Evolutionary conservation across 768 basidiomycete genomes (phyloP).

Genomic region (Amanita muscaria): DNA sequence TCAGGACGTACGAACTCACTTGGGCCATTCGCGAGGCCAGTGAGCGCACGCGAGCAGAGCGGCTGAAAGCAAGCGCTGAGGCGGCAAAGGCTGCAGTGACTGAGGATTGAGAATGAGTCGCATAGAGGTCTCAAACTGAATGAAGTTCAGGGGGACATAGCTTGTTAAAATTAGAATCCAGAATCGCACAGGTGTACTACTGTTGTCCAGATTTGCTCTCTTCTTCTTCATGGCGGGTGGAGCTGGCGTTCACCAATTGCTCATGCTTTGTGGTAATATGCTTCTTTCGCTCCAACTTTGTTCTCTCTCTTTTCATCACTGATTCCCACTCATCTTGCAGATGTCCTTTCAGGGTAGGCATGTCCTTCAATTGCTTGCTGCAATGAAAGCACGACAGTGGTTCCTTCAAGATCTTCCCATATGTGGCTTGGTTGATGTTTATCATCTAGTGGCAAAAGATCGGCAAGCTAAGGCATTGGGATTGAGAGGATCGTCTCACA

Average conservation of each 20-base stretch:
- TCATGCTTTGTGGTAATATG: slow-evolving; percentile 23
- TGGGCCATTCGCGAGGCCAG: slow-evolving; percentile 86
- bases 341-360: slow-evolving; percentile 69
- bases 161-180: too few species aligned
- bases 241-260: slow-evolving; percentile 11
- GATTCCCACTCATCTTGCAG: slow-evolving; percentile 66
- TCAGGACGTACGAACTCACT: slow-evolving; percentile 82
- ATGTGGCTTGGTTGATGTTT: slow-evolving; percentile 23
- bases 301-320: slow-evolving; percentile 31
- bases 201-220: too few species aligned
- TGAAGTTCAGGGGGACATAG: too few species aligned
- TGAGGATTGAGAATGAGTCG: neutral
- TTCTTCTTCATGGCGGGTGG: too few species aligned
- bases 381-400: slow-evolving; percentile 67
- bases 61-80: slow-evolving; percentile 25
- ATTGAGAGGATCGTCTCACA: slow-evolving; percentile 26
- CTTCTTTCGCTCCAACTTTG: slow-evolving; percentile 29
- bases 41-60: slow-evolving; percentile 52
- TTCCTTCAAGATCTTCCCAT: slow-evolving; percentile 62
- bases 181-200: too few species aligned
- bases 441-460: slow-evolving; percentile 1
- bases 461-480: neutral
- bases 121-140: too few species aligned
- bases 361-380: slow-evolving; percentile 50
- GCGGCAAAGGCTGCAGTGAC: slow-evolving; percentile 15